phyloP scores from a whole-genome alignment of 208 protist genomes.

The Leishmania amazonensis region DNA sequence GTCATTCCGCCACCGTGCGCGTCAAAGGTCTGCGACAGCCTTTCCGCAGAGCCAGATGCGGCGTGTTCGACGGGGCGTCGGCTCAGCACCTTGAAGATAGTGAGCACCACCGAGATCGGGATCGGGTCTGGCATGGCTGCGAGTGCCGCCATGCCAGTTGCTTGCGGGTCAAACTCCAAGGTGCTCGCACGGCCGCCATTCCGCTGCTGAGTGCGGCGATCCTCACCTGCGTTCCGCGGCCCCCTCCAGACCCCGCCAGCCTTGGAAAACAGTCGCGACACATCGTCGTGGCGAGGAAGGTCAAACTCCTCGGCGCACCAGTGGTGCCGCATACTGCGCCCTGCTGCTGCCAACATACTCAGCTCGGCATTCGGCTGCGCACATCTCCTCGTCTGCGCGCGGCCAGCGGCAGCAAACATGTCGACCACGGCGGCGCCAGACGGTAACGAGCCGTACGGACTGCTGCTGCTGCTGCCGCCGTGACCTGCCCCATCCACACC shows the following conservation, averaged over 20 bases:
- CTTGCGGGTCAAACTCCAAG: slow-evolving; percentile 15
- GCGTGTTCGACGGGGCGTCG: slow-evolving; percentile 5
- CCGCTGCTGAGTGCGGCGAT: not conserved
- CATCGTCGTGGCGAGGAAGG: slow-evolving; percentile 37
- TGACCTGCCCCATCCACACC: not conserved
- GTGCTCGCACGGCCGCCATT: not conserved
- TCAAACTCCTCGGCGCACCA: slow-evolving; percentile 15
- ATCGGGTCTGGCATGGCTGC: slow-evolving; percentile 22
- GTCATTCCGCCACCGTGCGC: not conserved
- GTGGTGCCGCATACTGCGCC: slow-evolving; percentile 16
- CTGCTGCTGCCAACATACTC: slow-evolving; percentile 20
- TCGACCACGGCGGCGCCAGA: slow-evolving; percentile 6
- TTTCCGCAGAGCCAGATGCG: not conserved
- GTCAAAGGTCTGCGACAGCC: not conserved
- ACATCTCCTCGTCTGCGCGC: not conserved
- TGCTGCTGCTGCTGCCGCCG: not conserved
- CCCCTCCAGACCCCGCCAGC: not conserved
- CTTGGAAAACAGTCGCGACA: slow-evolving; percentile 1
- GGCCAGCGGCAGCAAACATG: slow-evolving; percentile 8
- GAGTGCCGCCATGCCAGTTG: slow-evolving; percentile 23
- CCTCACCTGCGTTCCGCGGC: not conserved
- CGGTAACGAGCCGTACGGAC: not conserved
- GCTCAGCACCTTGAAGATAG: slow-evolving; percentile 15
- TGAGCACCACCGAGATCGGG: slow-evolving; percentile 25
- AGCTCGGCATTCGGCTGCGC: not conserved